A percentile compares a stretch with the other conserved stretches of the same genome.
These are phyloP conservation scores for Diaporthe capsici DNA, from an alignment of 2,329 filamentous ascomycete species.

Conservation along the genomic window DNA sequence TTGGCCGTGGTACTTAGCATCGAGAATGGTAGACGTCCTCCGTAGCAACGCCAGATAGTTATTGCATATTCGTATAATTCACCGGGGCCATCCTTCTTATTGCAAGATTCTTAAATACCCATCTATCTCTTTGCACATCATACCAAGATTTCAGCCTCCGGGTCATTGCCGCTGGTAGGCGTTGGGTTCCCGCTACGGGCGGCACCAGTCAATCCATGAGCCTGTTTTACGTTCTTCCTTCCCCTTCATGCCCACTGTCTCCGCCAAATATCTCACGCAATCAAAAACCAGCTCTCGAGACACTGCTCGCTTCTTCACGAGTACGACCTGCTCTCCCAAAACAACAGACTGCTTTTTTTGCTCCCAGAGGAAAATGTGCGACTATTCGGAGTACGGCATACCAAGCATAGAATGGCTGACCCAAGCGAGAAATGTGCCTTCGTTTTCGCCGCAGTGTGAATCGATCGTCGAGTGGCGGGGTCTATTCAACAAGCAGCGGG, in stretches of 20 bases:
- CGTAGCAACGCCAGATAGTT: not conserved
- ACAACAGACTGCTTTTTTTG: accelerated
- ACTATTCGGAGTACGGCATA: slow-evolving; percentile 7
- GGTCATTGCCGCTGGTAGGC: not conserved
- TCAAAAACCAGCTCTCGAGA: too few relatives aligned
- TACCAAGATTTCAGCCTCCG: not conserved
- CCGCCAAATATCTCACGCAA: too few relatives aligned
- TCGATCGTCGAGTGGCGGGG: slow-evolving; percentile 19
- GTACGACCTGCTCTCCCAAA: accelerated
- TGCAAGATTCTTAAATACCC: not conserved
- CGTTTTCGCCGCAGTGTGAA: slow-evolving; percentile 15
- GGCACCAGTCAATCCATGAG: too few relatives aligned
- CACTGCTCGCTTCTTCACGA: not conserved
- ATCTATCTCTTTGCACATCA: not conserved
- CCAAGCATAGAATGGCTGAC: slow-evolving; percentile 1
- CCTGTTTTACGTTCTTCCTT: too few relatives aligned
- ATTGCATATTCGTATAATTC: not conserved
- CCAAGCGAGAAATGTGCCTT: not conserved
- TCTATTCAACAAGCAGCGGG: slow-evolving; percentile 22
- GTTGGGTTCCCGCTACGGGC: not conserved
- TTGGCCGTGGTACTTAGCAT: not conserved
- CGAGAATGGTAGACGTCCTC: not conserved
- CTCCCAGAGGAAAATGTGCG: not conserved
- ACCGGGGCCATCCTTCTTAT: not conserved
- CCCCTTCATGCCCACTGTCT: too few relatives aligned